Percentiles rank a stretch among this genome's conserved stretches.
Conservation (phyloP, 768 basidiomycete genomes). For the Phaffia australis region DNA sequence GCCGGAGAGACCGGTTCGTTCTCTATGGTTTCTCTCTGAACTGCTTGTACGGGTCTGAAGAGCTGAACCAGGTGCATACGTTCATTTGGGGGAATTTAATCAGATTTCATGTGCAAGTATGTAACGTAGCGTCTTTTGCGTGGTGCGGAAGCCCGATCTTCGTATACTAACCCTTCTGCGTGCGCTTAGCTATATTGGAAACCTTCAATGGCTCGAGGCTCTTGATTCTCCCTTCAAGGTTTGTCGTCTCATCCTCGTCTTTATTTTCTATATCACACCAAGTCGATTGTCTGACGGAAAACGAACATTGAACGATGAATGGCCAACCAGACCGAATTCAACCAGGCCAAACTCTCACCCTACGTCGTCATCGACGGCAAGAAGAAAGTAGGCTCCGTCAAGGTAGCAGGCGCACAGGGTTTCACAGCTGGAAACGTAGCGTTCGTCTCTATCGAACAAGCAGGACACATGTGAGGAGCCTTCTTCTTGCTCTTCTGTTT, state of each 20-base stretch:
- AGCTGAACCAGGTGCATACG: too few relatives aligned
- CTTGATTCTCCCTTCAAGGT: conserved; percentile 50
- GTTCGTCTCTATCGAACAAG: conserved; percentile 63
- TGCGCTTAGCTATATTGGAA: conserved; percentile 42
- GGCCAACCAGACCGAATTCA: conserved; percentile 46
- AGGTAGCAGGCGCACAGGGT: conserved; percentile 50
- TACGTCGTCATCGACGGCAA: conserved; percentile 52
- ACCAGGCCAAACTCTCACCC: conserved; percentile 43
- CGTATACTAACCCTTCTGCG: neutral
- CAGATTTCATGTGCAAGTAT: conserved; percentile 71
- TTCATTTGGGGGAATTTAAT: conserved; percentile 5
- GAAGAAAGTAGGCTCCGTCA: conserved; percentile 52
- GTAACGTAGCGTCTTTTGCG: neutral
- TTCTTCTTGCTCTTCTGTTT: neutral
- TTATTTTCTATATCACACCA: neutral
- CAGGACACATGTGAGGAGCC: conserved; percentile 51
- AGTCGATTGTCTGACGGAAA: too few relatives aligned
- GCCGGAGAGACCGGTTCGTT: conserved; percentile 47
- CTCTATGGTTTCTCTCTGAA: conserved; percentile 27
- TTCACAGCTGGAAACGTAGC: conserved; percentile 71
- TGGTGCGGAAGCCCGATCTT: neutral
- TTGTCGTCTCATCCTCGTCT: conserved; percentile 2
- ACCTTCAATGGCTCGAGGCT: conserved; percentile 60
- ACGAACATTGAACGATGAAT: neutral
- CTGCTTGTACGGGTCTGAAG: conserved; percentile 18